Conservation (phyloP, 345 rosid species). For the Pugionium cornutum region DNA sequence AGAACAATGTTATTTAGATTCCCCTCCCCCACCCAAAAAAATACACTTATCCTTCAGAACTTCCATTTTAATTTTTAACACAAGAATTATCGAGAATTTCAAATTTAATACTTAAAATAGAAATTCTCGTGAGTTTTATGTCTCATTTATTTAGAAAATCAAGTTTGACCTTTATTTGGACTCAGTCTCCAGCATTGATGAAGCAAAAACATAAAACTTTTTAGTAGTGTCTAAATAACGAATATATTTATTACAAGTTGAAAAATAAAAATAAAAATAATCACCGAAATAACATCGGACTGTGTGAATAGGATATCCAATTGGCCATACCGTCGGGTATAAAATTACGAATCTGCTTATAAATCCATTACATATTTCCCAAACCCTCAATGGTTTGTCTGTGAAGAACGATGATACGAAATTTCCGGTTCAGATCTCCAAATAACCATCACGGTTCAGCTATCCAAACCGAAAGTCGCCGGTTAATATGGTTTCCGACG, state of each 20-base stretch:
- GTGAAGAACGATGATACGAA: constrained; percentile 37
- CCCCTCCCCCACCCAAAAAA: too few relatives aligned
- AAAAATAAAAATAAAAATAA: constrained; percentile 7
- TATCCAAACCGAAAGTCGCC: background rate
- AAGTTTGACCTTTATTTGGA: too few relatives aligned
- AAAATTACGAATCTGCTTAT: constrained; percentile 10
- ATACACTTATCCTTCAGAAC: too few relatives aligned
- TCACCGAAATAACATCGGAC: background rate
- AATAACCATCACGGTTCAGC: constrained; percentile 28
- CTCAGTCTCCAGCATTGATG: too few relatives aligned
- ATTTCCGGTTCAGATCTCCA: constrained; percentile 30
- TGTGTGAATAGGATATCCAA: constrained; percentile 26
- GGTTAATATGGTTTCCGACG: constrained; percentile 16
- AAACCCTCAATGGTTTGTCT: constrained; percentile 19
- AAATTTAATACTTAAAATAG: too few relatives aligned
- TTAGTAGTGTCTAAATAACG: background rate
- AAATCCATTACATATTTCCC: constrained; percentile 9
- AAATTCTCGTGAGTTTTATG: too few relatives aligned
- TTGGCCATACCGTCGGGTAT: constrained; percentile 30
- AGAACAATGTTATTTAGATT: too few relatives aligned
- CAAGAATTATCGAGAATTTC: too few relatives aligned
- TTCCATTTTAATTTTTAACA: too few relatives aligned
- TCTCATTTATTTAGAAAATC: too few relatives aligned
- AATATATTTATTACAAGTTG: background rate
- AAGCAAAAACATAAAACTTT: too few relatives aligned